These are phyloP conservation scores for Fusarium xyrophilum DNA, from an alignment of 2,329 filamentous ascomycete genomes.

Conservation along the genomic window DNA sequence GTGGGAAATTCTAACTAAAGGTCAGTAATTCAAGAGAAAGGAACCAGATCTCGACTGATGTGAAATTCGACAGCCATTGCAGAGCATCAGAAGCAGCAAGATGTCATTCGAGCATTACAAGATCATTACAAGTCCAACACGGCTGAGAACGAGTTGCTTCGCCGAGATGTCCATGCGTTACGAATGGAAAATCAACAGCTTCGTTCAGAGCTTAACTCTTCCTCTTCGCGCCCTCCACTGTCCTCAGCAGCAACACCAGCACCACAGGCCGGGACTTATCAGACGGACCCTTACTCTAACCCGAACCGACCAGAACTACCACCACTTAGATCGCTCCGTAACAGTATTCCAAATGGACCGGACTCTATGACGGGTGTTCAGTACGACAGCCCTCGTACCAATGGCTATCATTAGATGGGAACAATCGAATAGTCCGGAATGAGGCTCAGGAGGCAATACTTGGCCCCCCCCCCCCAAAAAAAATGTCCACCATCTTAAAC, in stretches of 20 bases:
- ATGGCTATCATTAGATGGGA: slow-evolving; percentile 55
- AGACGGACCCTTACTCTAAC: slow-evolving; percentile 43
- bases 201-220: slow-evolving; percentile 46
- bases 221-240: slow-evolving; percentile 39
- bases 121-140: slow-evolving; percentile 52
- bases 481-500: slow-evolving; percentile 15
- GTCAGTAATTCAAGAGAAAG: slow-evolving; percentile 53
- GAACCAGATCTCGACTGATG: slow-evolving; percentile 17
- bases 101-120: slow-evolving; percentile 56
- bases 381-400: slow-evolving; percentile 60
- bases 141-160: slow-evolving; percentile 56
- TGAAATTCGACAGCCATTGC: slow-evolving; percentile 58
- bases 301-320: slow-evolving; percentile 60
- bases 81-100: slow-evolving; percentile 64
- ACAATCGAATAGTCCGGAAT: slow-evolving; percentile 43
- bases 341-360: slow-evolving; percentile 52
- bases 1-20: slow-evolving; percentile 88
- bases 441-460: not conserved
- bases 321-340: slow-evolving; percentile 61
- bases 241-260: slow-evolving; percentile 27
- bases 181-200: slow-evolving; percentile 59
- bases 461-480: not conserved
- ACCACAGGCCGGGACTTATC: slow-evolving; percentile 38
- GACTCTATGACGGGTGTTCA: slow-evolving; percentile 73
- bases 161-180: slow-evolving; percentile 57